Evolutionary conservation across 2,329 filamentous ascomycete genomes (phyloP).

Genomic region (Hypoxylon sp.): DNA sequence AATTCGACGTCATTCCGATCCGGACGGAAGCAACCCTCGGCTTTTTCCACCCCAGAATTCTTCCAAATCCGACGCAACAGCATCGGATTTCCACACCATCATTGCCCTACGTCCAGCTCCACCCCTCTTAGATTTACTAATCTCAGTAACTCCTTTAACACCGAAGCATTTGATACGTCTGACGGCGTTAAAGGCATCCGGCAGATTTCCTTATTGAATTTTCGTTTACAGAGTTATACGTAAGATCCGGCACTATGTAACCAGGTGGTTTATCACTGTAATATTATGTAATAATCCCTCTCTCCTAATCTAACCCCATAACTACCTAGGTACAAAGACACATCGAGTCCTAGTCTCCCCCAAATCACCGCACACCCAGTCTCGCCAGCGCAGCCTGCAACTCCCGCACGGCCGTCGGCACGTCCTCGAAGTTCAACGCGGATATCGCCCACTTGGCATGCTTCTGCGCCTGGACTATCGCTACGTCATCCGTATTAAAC

Average conservation of each 20-base stretch:
- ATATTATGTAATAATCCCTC: background rate
- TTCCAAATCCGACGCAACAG: conserved; percentile 19
- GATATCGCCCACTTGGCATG: conserved; percentile 98
- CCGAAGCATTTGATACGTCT: background rate
- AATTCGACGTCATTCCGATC: background rate
- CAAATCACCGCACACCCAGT: conserved; percentile 70
- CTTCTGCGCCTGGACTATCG: conserved; percentile 86
- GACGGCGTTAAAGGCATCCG: background rate
- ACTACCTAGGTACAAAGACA: background rate
- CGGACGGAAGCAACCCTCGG: background rate
- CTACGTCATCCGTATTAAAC: conserved; percentile 73
- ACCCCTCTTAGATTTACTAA: no score
- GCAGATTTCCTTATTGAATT: background rate
- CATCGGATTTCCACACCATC: background rate
- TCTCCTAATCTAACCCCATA: background rate
- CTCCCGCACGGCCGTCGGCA: conserved; percentile 88
- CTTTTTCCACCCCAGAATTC: background rate
- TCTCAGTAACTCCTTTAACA: no score
- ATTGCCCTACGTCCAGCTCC: background rate
- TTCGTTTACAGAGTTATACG: background rate
- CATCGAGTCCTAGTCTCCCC: background rate
- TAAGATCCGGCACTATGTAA: background rate
- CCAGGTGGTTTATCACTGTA: background rate
- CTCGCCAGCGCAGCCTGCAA: conserved; percentile 77
- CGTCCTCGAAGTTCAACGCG: conserved; percentile 95